phyloP scores from a whole-genome alignment of 2,329 filamentous ascomycete genomes.

The Ophiostoma novo-ulmi region DNA sequence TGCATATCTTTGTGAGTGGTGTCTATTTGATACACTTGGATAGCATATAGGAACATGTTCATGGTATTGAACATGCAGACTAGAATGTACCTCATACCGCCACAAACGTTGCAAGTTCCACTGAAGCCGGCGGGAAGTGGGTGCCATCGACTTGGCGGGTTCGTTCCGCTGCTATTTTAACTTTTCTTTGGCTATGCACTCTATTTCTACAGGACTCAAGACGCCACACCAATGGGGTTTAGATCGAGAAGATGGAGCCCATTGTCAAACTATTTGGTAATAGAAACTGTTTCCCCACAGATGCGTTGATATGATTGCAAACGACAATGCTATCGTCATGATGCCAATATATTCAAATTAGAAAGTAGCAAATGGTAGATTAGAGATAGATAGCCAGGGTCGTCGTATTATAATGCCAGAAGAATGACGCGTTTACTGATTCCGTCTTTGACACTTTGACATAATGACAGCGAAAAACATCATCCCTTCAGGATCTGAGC shows the following conservation, averaged over 20 bases:
- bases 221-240: background rate
- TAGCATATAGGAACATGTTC: too few species aligned
- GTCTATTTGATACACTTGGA: too few species aligned
- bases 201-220: background rate
- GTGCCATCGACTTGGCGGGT: background rate
- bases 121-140: background rate
- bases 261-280: slow-evolving; percentile 3
- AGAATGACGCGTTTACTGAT: background rate
- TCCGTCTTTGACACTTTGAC: background rate
- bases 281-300: background rate
- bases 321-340: background rate
- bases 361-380: background rate
- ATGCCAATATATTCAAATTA: background rate
- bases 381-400: background rate
- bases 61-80: too few species aligned
- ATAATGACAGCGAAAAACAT: background rate
- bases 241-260: background rate
- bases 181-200: background rate
- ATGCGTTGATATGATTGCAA: background rate
- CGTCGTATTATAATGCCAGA: background rate
- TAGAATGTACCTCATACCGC: background rate
- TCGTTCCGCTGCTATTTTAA: background rate
- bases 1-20: too few species aligned
- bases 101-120: background rate
- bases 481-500: background rate